Evolutionary conservation across 805 yeast genomes (phyloP).

Genomic region (Nematodospora valgi): DNA sequence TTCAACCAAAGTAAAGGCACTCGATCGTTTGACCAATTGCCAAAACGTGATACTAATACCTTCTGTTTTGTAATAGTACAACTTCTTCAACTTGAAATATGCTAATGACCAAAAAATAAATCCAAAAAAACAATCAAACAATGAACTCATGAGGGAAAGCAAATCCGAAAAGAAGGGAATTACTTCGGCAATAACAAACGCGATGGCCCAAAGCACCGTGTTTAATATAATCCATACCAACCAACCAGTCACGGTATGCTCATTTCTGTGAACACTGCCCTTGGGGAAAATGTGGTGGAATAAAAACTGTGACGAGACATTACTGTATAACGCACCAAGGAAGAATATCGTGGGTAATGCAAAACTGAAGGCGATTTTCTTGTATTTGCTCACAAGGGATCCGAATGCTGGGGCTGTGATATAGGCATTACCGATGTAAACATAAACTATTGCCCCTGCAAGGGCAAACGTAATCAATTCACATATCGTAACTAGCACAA

Average conservation of each 20-base stretch:
- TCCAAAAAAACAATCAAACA: conserved; percentile 66
- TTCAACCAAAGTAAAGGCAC: conserved; percentile 32
- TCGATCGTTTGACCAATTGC: conserved; percentile 19
- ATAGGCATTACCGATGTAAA: conserved; percentile 53
- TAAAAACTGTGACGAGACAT: conserved; percentile 52
- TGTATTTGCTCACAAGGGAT: conserved; percentile 42
- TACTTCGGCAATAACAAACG: conserved; percentile 59
- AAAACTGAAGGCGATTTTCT: conserved; percentile 56
- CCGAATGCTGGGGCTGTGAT: conserved; percentile 62
- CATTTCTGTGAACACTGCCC: conserved; percentile 40
- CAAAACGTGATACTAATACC: conserved; percentile 14
- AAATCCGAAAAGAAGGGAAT: conserved; percentile 63
- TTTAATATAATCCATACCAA: conserved; percentile 45
- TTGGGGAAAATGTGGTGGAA: conserved; percentile 44
- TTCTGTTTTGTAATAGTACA: conserved; percentile 15
- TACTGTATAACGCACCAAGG: conserved; percentile 53
- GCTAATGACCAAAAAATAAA: conserved; percentile 64
- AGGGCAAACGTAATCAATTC: conserved; percentile 49
- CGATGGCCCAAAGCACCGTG: conserved; percentile 45
- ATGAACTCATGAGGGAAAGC: conserved; percentile 55
- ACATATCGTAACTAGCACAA: conserved; percentile 47
- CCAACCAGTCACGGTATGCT: conserved; percentile 54
- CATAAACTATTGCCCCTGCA: conserved; percentile 58
- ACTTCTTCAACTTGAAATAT: conserved; percentile 41
- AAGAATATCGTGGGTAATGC: conserved; percentile 58